Percentiles rank a stretch among this genome's conserved stretches.
Conservation (phyloP, 306 rosid species). For the Lithocarpus polystachyus region DNA sequence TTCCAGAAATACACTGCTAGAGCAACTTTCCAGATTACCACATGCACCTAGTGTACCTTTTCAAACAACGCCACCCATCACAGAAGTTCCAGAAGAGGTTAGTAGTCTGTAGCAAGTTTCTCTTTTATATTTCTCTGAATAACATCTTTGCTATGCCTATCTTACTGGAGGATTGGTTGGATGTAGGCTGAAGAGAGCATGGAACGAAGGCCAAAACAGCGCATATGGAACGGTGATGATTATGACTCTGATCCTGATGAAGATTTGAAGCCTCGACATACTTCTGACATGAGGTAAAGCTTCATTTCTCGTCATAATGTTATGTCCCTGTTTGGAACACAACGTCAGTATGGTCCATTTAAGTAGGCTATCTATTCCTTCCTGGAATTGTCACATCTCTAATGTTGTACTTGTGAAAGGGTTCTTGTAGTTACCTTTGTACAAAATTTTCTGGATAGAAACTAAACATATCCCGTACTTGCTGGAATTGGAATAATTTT, state of each 20-base stretch:
- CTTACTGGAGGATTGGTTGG: slow-evolving; percentile 20
- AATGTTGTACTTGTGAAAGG: background rate
- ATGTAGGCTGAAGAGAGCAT: slow-evolving; percentile 65
- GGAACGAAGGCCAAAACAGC: slow-evolving; percentile 71
- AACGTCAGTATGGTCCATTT: background rate
- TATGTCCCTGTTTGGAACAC: background rate
- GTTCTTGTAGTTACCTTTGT: background rate
- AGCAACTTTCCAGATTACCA: slow-evolving; percentile 72
- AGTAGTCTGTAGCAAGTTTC: slow-evolving; percentile 1
- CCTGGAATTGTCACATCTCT: background rate
- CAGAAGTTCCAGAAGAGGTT: slow-evolving; percentile 77
- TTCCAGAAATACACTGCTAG: slow-evolving; percentile 53
- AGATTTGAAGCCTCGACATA: slow-evolving; percentile 30
- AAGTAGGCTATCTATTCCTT: background rate
- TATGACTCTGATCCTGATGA: slow-evolving; percentile 81
- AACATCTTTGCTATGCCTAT: slow-evolving; percentile 10
- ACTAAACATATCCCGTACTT: background rate
- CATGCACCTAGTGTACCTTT: slow-evolving; percentile 85
- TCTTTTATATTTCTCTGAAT: background rate
- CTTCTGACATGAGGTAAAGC: slow-evolving; percentile 38
- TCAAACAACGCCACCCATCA: slow-evolving; percentile 58
- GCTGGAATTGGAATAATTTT: background rate
- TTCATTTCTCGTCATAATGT: slow-evolving; percentile 11
- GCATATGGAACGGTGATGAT: slow-evolving; percentile 77
- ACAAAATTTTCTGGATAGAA: background rate